Evolutionary conservation across 441 rosid species (phyloP).

Genomic region (Arabidopsis lyrata): DNA sequence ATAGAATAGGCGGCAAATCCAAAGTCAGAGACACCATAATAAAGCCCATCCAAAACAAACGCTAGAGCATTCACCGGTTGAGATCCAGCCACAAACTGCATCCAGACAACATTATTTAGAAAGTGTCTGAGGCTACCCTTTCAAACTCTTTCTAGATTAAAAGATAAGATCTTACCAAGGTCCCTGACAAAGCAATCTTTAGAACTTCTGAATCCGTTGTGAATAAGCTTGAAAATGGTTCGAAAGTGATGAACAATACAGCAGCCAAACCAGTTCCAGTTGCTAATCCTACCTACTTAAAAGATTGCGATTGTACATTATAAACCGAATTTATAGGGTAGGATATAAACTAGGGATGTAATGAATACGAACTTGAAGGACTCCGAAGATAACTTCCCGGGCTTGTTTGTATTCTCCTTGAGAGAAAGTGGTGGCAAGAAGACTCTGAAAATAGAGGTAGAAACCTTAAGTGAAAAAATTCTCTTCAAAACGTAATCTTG

Average conservation of each 20-base stretch:
- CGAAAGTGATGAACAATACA: constrained; percentile 71
- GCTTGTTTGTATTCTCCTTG: constrained; percentile 78
- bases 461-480: background rate
- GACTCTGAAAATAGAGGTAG: constrained; percentile 62
- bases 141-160: background rate
- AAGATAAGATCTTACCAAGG: constrained; percentile 58
- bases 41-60: constrained; percentile 91
- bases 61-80: constrained; percentile 96
- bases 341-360: background rate
- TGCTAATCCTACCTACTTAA: constrained; percentile 74
- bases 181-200: constrained; percentile 76
- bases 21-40: constrained; percentile 93
- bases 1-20: constrained; percentile 91
- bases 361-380: constrained; percentile 61
- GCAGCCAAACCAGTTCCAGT: constrained; percentile 80
- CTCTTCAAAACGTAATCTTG: background rate
- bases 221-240: constrained; percentile 76
- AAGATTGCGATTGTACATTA: background rate
- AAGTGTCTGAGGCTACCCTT: constrained; percentile 14
- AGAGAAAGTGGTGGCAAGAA: constrained; percentile 77
- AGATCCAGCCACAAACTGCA: constrained; percentile 95
- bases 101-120: constrained; percentile 19
- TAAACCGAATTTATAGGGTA: background rate
- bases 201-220: constrained; percentile 83
- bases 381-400: constrained; percentile 66